Evolutionary conservation across 768 basidiomycete species (phyloP).

Genomic region (Lactifluus piperatus): DNA sequence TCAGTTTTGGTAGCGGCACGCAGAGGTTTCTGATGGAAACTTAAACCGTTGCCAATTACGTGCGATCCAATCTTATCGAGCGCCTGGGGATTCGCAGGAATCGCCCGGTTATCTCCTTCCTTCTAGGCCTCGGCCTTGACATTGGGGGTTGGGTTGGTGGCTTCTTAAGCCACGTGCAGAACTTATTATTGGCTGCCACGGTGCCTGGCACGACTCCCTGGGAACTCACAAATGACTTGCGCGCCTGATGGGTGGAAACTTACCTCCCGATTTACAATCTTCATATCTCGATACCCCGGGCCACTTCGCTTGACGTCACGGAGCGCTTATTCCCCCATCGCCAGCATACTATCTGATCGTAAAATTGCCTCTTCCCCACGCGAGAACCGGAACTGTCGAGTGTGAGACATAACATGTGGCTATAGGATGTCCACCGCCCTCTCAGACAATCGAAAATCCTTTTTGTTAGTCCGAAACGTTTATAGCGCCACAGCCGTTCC

Average conservation of each 20-base stretch:
- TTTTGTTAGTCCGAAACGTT: not conserved
- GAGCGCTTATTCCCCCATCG: not conserved
- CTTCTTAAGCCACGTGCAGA: conserved; percentile 9
- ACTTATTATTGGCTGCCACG: not conserved
- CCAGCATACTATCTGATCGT: not conserved
- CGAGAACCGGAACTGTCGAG: not conserved
- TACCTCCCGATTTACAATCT: conserved; percentile 10
- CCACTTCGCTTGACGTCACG: conserved; percentile 12
- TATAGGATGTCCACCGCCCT: not conserved
- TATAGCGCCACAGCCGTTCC: not conserved
- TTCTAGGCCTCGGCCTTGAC: not conserved
- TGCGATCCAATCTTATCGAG: conserved; percentile 11
- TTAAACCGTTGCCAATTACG: conserved; percentile 11
- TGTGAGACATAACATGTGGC: conserved; percentile 2
- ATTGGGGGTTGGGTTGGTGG: not conserved
- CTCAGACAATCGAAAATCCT: not conserved
- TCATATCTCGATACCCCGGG: conserved; percentile 3
- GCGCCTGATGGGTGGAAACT: conserved; percentile 14
- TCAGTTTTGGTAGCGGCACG: conserved; percentile 1
- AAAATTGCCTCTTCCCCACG: not conserved
- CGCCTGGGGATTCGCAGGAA: not conserved
- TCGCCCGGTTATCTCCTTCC: conserved; percentile 7
- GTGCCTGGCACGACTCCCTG: not conserved
- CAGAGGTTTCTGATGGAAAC: conserved; percentile 14
- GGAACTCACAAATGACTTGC: not conserved